These are phyloP conservation scores for Boletus eberwhitei DNA, from an alignment of 768 basidiomycete species.

Conservation along the genomic window DNA sequence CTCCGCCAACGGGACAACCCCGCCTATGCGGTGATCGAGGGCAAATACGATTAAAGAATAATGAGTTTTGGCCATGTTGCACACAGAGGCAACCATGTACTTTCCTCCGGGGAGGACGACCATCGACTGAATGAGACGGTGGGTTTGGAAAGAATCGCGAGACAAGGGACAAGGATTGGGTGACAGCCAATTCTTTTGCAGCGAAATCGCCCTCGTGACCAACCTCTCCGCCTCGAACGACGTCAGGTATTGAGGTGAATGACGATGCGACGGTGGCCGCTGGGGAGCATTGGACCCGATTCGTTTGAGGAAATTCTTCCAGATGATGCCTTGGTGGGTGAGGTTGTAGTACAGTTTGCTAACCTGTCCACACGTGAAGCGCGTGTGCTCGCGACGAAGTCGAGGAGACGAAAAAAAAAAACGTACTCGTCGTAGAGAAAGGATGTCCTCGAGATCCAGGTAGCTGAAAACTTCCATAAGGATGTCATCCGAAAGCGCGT, in stretches of 20 bases:
- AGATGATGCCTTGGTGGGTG: slow-evolving; percentile 65
- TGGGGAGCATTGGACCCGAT: slow-evolving; percentile 58
- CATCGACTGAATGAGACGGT: slow-evolving; percentile 48
- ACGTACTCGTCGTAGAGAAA: slow-evolving; percentile 37
- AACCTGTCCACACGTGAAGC: slow-evolving; percentile 37
- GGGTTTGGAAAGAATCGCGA: slow-evolving; percentile 24
- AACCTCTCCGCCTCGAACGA: slow-evolving; percentile 50
- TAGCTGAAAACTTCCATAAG: slow-evolving; percentile 37
- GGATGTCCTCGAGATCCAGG: slow-evolving; percentile 37
- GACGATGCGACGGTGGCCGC: slow-evolving; percentile 55
- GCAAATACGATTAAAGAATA: slow-evolving; percentile 53
- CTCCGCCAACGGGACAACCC: slow-evolving; percentile 45
- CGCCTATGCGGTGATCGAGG: slow-evolving; percentile 49
- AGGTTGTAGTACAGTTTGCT: slow-evolving; percentile 57
- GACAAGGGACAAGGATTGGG: slow-evolving; percentile 33
- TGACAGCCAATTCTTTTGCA: slow-evolving; percentile 58
- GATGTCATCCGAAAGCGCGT: slow-evolving; percentile 36
- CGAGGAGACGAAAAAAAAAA: background rate
- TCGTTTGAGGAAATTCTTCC: slow-evolving; percentile 60
- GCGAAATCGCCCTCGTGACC: slow-evolving; percentile 55
- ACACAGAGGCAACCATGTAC: slow-evolving; percentile 60
- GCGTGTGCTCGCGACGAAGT: background rate
- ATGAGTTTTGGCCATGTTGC: slow-evolving; percentile 39
- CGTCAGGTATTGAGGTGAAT: slow-evolving; percentile 32
- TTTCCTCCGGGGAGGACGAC: slow-evolving; percentile 63